phyloP scores from a whole-genome alignment of 192 early-diverging fungal genomes.

The Anaeromyces robustus region DNA sequence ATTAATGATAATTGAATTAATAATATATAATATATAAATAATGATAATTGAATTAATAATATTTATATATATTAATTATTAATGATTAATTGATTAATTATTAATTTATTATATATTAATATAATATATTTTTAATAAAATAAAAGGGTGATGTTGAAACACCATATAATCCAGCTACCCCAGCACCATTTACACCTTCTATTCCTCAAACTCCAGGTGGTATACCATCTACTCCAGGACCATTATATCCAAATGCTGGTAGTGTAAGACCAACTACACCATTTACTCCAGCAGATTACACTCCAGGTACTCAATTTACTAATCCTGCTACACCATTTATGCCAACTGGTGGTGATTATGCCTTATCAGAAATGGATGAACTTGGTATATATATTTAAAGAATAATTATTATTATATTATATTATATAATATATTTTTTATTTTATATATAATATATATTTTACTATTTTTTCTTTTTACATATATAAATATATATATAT shows the following conservation, averaged over 20 bases:
- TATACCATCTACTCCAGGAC: slow-evolving; percentile 35
- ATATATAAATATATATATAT: no score
- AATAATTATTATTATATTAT: not conserved
- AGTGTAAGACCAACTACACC: slow-evolving; percentile 14
- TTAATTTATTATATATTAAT: no score
- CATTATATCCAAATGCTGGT: slow-evolving; percentile 23
- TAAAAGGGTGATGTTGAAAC: slow-evolving; percentile 1
- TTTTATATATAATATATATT: no score
- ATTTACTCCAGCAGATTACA: slow-evolving; percentile 17
- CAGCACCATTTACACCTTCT: slow-evolving; percentile 24
- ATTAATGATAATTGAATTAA: no score
- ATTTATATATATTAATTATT: no score
- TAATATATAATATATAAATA: no score
- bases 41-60: no score
- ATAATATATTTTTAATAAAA: no score
- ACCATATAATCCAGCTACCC: slow-evolving; percentile 25
- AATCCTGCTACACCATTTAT: slow-evolving; percentile 24
- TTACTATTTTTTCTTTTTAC: no score
- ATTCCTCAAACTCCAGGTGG: slow-evolving; percentile 20
- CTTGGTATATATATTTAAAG: not conserved
- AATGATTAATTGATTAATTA: not conserved
- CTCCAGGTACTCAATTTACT: slow-evolving; percentile 21
- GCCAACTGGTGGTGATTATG: slow-evolving; percentile 7
- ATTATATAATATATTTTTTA: no score
- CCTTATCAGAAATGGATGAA: not conserved